Evolutionary conservation across 495 filamentous ascomycete species (phyloP).

Genomic region (Thermochaetoides thermophila): DNA sequence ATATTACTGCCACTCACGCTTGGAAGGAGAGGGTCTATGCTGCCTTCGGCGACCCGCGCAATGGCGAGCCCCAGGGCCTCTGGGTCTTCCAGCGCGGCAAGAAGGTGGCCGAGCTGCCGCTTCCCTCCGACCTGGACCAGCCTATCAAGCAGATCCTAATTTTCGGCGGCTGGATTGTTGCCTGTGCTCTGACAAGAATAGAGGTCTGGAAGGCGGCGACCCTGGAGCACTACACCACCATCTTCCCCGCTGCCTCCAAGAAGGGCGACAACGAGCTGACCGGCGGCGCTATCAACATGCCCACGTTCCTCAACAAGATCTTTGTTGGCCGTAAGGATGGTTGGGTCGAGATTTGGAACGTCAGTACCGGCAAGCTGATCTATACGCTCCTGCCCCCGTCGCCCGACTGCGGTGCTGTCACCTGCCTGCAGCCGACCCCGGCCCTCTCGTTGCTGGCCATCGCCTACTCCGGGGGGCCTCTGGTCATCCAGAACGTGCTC

Average conservation of each 20-base stretch:
- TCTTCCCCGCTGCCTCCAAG: constrained; percentile 35
- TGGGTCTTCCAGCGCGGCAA: constrained; percentile 95
- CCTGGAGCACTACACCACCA: constrained; percentile 77
- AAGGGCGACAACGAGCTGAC: constrained; percentile 46
- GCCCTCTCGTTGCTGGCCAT: constrained; percentile 77
- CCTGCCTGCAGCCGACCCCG: constrained; percentile 67
- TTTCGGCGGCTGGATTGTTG: constrained; percentile 87
- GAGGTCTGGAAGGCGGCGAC: constrained; percentile 82
- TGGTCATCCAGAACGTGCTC: constrained; percentile 69
- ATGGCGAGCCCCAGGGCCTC: constrained; percentile 45
- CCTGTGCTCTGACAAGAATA: constrained; percentile 55
- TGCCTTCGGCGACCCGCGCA: constrained; percentile 55
- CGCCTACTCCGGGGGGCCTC: constrained; percentile 61
- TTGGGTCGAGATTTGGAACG: constrained; percentile 92
- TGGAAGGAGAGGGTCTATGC: constrained; percentile 81
- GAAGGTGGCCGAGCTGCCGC: constrained; percentile 57
- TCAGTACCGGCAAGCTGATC: constrained; percentile 76
- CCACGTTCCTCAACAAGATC: constrained; percentile 91
- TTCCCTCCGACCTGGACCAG: constrained; percentile 42
- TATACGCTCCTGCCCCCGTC: constrained; percentile 66
- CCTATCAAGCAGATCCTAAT: constrained; percentile 64
- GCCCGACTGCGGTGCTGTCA: constrained; percentile 54
- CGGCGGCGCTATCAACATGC: constrained; percentile 64
- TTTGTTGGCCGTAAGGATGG: constrained; percentile 77
- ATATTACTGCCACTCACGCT: constrained; percentile 72